Evolutionary conservation across 345 rosid genomes (phyloP).

Genomic region (Eucalyptus sp.): DNA sequence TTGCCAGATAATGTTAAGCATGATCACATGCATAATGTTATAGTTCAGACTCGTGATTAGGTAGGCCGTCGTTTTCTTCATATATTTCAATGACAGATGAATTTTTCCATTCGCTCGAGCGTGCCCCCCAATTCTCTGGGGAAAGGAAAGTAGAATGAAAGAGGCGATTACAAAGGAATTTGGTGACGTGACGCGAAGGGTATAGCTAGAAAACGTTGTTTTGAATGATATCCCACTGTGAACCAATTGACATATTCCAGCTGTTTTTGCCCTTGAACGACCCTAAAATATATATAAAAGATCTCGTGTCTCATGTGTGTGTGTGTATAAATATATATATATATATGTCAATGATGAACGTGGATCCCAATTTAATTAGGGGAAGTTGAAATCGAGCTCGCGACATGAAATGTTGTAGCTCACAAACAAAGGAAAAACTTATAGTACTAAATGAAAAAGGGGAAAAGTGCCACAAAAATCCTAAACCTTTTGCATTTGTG

Average conservation of each 20-base stretch:
- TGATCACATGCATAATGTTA: too few species aligned
- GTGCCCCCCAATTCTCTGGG: too few species aligned
- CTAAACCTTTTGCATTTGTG: rapidly evolving
- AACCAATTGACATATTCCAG: neutral
- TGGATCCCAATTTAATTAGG: too few species aligned
- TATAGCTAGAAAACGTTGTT: neutral
- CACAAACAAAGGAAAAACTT: neutral
- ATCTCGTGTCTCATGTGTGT: neutral
- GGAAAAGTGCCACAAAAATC: too few species aligned
- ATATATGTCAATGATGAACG: neutral
- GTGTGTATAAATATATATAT: neutral
- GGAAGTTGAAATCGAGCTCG: neutral
- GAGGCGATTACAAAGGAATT: neutral
- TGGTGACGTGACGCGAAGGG: neutral
- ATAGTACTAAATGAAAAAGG: neutral
- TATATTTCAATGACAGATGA: neutral
- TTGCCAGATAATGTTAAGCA: too few species aligned
- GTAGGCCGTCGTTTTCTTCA: too few species aligned
- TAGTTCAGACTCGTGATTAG: too few species aligned
- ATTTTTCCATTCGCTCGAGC: neutral
- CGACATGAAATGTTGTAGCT: neutral
- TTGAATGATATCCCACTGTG: neutral
- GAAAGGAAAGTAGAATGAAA: neutral
- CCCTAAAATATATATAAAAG: neutral
- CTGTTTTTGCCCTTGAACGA: neutral